A percentile compares a stretch with the other conserved stretches of the same genome.
Evolutionary conservation across 1,284 basidiomycete species (phyloP).

Genomic region (Apiotrichum montevideense): DNA sequence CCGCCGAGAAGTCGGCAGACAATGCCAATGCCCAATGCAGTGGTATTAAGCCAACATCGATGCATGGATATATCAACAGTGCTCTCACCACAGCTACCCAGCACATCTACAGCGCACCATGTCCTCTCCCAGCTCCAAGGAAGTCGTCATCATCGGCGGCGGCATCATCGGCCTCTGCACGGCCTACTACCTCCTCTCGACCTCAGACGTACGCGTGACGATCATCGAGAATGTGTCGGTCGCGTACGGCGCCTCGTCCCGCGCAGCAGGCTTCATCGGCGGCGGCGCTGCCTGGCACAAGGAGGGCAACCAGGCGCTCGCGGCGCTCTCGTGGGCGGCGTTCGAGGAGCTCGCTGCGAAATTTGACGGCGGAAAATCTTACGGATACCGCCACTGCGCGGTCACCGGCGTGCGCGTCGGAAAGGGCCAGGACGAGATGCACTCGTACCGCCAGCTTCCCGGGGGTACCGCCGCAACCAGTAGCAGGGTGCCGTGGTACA

Average conservation of each 20-base stretch:
- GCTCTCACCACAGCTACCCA: too few species aligned
- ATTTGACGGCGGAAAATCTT: conserved; percentile 60
- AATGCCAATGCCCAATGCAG: too few species aligned
- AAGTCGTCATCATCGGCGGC: conserved; percentile 46
- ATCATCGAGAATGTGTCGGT: conserved; percentile 57
- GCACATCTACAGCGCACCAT: too few species aligned
- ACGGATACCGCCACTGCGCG: conserved; percentile 54
- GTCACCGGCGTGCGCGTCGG: conserved; percentile 12
- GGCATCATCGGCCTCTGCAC: conserved; percentile 79
- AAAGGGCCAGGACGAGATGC: conserved; percentile 8
- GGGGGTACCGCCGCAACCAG: background rate
- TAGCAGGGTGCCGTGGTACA: conserved; percentile 3
- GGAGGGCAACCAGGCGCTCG: conserved; percentile 51
- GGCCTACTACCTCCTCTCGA: conserved; percentile 48
- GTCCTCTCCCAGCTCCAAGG: conserved; percentile 2
- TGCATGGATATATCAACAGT: too few species aligned
- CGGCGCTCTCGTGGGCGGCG: conserved; percentile 65
- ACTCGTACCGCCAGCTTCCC: conserved; percentile 13
- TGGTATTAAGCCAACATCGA: too few species aligned
- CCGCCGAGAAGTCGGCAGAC: too few species aligned
- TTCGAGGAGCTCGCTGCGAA: conserved; percentile 67
- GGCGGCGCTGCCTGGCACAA: conserved; percentile 55
- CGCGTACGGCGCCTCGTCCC: conserved; percentile 60
- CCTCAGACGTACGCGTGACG: conserved; percentile 48
- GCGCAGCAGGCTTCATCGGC: conserved; percentile 80